These are phyloP conservation scores for Leptomonas seymouri DNA, from an alignment of 208 protist species.

Conservation along the genomic window DNA sequence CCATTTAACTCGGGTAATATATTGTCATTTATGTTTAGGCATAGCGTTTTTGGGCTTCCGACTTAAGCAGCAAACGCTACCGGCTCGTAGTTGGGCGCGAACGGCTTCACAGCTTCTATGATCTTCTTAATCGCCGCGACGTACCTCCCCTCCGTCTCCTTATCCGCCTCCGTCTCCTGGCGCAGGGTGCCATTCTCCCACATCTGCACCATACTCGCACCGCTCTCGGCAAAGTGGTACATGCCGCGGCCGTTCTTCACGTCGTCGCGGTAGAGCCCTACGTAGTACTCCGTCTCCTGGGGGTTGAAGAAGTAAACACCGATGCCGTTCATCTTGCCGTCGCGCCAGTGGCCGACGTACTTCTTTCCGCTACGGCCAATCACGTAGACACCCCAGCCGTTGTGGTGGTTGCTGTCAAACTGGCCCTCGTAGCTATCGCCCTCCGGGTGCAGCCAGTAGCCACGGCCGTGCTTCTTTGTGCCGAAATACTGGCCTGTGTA, in stretches of 20 bases:
- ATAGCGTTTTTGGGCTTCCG: no score
- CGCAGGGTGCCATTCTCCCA: constrained; percentile 78
- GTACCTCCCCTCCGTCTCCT: constrained; percentile 51
- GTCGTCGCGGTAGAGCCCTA: constrained; percentile 81
- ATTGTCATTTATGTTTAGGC: no score
- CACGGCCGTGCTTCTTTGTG: constrained; percentile 89
- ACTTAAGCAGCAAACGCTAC: constrained; percentile 42
- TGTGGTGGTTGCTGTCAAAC: constrained; percentile 88
- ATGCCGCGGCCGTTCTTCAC: constrained; percentile 85
- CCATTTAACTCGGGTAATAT: no score
- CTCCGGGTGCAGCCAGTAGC: constrained; percentile 88
- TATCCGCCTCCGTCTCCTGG: constrained; percentile 64
- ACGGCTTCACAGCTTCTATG: constrained; percentile 60
- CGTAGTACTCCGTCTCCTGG: constrained; percentile 88
- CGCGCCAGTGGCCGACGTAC: constrained; percentile 83
- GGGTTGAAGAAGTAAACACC: constrained; percentile 92
- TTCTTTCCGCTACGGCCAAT: constrained; percentile 88
- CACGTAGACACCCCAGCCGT: constrained; percentile 91
- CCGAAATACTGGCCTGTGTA: constrained; percentile 89
- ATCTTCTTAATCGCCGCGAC: constrained; percentile 59
- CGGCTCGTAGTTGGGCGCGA: constrained; percentile 72
- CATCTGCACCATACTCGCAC: constrained; percentile 70
- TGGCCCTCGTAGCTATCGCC: constrained; percentile 90
- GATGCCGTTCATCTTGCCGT: constrained; percentile 89
- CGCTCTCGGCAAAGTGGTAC: constrained; percentile 86